Percentiles rank a stretch among this genome's conserved stretches.
phyloP scores from a whole-genome alignment of 2,329 filamentous ascomycete genomes.

The Colletotrichum navitas region DNA sequence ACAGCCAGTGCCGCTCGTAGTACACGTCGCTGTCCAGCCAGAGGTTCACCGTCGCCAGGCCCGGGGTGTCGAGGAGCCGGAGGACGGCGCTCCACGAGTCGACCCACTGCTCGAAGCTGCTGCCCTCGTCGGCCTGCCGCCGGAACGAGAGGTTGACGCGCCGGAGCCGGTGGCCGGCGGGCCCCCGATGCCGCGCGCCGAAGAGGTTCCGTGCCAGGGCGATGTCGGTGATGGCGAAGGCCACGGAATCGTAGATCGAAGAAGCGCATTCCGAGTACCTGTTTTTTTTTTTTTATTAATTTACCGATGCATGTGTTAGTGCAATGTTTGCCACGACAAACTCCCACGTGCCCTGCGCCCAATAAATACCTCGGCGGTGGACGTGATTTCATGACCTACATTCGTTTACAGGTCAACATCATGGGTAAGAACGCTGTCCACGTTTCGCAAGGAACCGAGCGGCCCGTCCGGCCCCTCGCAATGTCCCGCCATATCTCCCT shows the following conservation, averaged over 20 bases:
- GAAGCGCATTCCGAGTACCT: conserved; percentile 23
- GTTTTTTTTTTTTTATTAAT: too few relatives aligned
- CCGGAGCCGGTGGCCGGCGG: conserved; percentile 18
- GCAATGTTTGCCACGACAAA: neutral
- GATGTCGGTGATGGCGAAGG: conserved; percentile 36
- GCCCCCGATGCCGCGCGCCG: conserved; percentile 1
- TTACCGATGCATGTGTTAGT: neutral
- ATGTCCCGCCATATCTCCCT: conserved; percentile 24
- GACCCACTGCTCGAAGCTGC: conserved; percentile 28
- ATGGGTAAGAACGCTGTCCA: conserved; percentile 30
- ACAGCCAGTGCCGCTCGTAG: conserved; percentile 38
- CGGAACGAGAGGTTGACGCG: conserved; percentile 32
- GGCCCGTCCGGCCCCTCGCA: neutral
- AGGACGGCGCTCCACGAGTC: conserved; percentile 28
- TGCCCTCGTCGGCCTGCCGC: conserved; percentile 16
- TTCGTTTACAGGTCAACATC: conserved; percentile 34
- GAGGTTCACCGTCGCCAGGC: conserved; percentile 9
- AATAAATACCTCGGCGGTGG: neutral
- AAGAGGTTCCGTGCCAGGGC: conserved; percentile 20
- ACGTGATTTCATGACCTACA: conserved; percentile 4
- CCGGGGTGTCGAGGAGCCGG: conserved; percentile 18
- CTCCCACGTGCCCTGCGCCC: too few relatives aligned
- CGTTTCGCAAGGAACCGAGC: neutral
- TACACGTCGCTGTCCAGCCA: conserved; percentile 37
- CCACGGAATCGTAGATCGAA: conserved; percentile 20